Percentiles rank a stretch among this genome's conserved stretches.
Conservation (phyloP, 805 yeast species). For the Candida anglica region DNA sequence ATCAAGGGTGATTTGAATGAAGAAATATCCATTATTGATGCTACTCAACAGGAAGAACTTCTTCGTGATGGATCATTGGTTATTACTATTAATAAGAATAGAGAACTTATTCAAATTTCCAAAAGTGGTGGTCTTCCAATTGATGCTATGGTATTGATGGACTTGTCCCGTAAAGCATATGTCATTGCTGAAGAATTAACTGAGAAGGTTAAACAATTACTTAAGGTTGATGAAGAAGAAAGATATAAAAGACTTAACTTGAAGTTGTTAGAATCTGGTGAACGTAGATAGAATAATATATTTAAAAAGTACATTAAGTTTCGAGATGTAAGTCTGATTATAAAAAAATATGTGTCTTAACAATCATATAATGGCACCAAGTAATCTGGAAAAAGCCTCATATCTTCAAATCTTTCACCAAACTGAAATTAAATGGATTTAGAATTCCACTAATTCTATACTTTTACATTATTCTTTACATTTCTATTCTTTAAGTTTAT, state of each 20-base stretch:
- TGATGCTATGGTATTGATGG: slow-evolving; percentile 64
- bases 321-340: too few relatives aligned
- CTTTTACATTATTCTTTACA: too few relatives aligned
- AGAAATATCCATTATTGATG: slow-evolving; percentile 69
- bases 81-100: slow-evolving; percentile 81
- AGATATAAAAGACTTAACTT: slow-evolving; percentile 37
- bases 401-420: too few relatives aligned
- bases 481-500: too few relatives aligned
- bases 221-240: slow-evolving; percentile 51
- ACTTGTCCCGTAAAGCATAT: slow-evolving; percentile 66
- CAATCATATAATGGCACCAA: too few relatives aligned
- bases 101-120: slow-evolving; percentile 84
- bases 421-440: too few relatives aligned
- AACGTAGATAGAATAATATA: too few relatives aligned
- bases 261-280: slow-evolving; percentile 34
- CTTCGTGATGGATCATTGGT: slow-evolving; percentile 77
- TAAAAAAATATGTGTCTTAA: too few relatives aligned
- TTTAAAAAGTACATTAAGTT: too few relatives aligned
- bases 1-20: slow-evolving; percentile 60
- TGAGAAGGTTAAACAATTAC: slow-evolving; percentile 50
- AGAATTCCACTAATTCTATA: too few relatives aligned
- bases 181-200: slow-evolving; percentile 61
- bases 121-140: slow-evolving; percentile 89
- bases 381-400: too few relatives aligned
- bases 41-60: slow-evolving; percentile 71